Conservation (phyloP, 2,329 filamentous ascomycete species). For the Fusarium kyushuense region DNA sequence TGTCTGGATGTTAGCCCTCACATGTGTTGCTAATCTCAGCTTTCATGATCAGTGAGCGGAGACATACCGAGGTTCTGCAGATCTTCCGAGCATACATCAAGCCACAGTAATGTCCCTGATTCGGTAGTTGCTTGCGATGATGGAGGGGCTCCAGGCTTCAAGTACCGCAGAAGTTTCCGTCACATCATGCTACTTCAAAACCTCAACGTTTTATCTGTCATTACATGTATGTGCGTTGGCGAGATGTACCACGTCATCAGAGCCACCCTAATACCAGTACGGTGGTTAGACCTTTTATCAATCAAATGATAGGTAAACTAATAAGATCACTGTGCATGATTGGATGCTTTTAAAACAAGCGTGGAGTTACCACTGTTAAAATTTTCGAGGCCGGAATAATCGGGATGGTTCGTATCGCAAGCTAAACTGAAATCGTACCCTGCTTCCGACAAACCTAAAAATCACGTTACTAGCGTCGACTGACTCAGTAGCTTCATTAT, state of each 20-base stretch:
- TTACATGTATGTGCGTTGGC: neutral
- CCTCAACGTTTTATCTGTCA: neutral
- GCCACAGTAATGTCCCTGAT: neutral
- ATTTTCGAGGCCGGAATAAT: too few species aligned
- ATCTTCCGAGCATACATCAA: neutral
- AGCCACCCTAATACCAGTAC: neutral
- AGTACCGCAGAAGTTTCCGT: neutral
- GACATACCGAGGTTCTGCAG: neutral
- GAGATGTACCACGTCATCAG: neutral
- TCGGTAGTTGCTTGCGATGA: neutral
- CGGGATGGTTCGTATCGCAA: neutral
- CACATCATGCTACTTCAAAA: neutral
- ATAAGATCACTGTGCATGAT: neutral
- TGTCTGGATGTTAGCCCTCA: neutral
- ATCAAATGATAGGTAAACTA: neutral
- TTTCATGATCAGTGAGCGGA: neutral
- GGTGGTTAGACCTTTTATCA: neutral
- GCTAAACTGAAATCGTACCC: neutral
- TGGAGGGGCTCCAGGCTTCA: neutral
- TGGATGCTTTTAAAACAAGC: neutral
- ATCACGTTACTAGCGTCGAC: neutral
- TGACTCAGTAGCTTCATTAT: too few species aligned
- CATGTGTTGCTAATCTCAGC: neutral
- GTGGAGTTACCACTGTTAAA: neutral
- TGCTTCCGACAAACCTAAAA: neutral